These are phyloP conservation scores for Coemansia sp. DNA, from an alignment of 192 early-diverging fungal species.

Conservation along the genomic window DNA sequence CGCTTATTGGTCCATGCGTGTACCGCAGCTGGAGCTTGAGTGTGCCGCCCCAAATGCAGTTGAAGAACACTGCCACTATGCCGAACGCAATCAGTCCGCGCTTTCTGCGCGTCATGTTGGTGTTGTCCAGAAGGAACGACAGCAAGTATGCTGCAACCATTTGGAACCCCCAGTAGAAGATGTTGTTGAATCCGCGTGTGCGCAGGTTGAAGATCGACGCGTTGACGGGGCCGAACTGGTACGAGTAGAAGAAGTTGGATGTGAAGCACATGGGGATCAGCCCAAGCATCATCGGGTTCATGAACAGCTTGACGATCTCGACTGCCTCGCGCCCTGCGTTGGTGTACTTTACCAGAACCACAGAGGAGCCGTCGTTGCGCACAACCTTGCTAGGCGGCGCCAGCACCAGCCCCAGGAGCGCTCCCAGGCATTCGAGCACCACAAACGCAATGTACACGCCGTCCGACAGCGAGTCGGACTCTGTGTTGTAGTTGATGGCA, in stretches of 20 bases:
- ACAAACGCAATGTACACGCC: constrained; percentile 77
- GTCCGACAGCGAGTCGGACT: constrained; percentile 54
- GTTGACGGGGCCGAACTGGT: constrained; percentile 69
- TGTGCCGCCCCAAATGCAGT: constrained; percentile 62
- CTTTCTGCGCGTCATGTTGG: constrained; percentile 50
- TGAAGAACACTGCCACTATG: constrained; percentile 46
- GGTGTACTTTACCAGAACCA: constrained; percentile 65
- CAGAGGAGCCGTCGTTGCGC: constrained; percentile 65
- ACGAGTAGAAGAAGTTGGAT: constrained; percentile 80
- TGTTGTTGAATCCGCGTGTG: constrained; percentile 71
- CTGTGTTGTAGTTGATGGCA: constrained; percentile 61
- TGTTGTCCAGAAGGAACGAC: constrained; percentile 67
- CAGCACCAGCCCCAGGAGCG: constrained; percentile 59
- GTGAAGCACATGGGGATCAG: constrained; percentile 69
- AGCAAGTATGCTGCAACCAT: constrained; percentile 67
- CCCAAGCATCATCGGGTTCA: constrained; percentile 64
- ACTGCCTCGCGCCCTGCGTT: constrained; percentile 60
- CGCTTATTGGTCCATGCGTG: constrained; percentile 33
- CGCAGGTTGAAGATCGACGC: constrained; percentile 66
- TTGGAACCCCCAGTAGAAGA: constrained; percentile 74
- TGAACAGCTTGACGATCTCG: constrained; percentile 61
- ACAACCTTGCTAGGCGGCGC: constrained; percentile 61
- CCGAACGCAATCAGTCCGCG: constrained; percentile 62
- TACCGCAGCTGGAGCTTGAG: constrained; percentile 62
- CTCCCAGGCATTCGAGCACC: constrained; percentile 66